Percentiles rank a stretch among this genome's conserved stretches.
Evolutionary conservation across 2,329 filamentous ascomycete species (phyloP).

Genomic region (Scytalidium sp.): DNA sequence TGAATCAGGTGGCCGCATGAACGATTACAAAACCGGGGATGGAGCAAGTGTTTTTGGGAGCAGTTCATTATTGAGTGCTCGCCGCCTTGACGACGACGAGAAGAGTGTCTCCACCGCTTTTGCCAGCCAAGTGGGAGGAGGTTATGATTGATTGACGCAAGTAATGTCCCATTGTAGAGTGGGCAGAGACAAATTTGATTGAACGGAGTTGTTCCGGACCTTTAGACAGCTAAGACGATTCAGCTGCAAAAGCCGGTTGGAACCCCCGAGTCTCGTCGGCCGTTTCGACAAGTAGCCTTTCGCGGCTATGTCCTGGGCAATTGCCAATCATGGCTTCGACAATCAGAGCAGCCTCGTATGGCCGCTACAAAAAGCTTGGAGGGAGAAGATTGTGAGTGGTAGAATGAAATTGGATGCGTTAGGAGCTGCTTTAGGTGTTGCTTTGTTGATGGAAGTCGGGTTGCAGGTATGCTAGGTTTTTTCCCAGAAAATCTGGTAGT

Average conservation of each 20-base stretch:
- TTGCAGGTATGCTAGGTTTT: neutral
- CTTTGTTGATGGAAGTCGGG: neutral
- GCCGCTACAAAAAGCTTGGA: neutral
- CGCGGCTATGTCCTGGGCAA: neutral
- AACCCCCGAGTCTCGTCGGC: neutral
- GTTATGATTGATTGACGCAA: constrained; percentile 31
- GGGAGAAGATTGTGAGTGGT: neutral
- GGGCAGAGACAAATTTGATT: neutral
- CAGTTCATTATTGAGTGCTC: constrained; percentile 43
- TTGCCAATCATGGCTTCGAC: neutral
- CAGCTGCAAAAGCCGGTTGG: neutral
- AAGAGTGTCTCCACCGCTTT: constrained; percentile 96
- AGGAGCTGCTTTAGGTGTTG: neutral
- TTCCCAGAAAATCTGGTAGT: neutral
- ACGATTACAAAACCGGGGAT: constrained; percentile 50
- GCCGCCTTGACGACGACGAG: constrained; percentile 79
- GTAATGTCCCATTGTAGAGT: neutral
- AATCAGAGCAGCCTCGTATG: neutral
- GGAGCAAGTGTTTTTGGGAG: constrained; percentile 64
- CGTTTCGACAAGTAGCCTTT: neutral
- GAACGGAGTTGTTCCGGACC: neutral
- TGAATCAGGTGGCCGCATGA: constrained; percentile 72
- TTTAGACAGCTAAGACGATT: neutral
- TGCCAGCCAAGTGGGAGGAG: constrained; percentile 80
- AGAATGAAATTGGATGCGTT: neutral